These are phyloP conservation scores for Populus ilicifolia DNA, from an alignment of 345 rosid genomes.

Conservation along the genomic window DNA sequence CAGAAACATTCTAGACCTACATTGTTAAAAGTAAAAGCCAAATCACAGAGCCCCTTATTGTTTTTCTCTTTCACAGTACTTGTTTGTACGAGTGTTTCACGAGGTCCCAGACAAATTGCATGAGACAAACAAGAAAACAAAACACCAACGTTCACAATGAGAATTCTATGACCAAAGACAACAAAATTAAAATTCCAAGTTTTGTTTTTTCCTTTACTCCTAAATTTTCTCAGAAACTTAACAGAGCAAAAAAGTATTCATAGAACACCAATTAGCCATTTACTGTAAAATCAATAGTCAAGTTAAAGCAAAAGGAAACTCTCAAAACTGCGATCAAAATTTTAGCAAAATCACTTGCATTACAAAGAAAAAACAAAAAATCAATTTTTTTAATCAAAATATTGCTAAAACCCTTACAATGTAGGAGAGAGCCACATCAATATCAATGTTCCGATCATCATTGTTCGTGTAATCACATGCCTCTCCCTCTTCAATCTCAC, in stretches of 20 bases:
- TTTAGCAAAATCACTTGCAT: not conserved
- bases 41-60: not conserved
- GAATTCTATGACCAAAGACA: not conserved
- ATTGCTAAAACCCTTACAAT: conserved; percentile 11
- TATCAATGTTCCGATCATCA: conserved; percentile 6
- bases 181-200: not conserved
- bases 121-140: not conserved
- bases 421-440: conserved; percentile 24
- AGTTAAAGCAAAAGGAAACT: not conserved
- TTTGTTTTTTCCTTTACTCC: not conserved
- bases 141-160: not conserved
- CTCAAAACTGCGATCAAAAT: not conserved
- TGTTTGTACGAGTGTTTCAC: not conserved
- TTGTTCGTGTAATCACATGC: not conserved
- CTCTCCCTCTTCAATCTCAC: conserved; percentile 14
- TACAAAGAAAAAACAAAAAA: not conserved
- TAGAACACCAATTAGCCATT: not conserved
- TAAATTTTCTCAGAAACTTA: not conserved
- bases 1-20: not conserved
- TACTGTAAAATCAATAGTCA: not conserved
- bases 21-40: not conserved
- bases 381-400: not conserved
- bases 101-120: not conserved
- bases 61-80: not conserved
- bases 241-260: not conserved